phyloP scores from a whole-genome alignment of 1,284 basidiomycete genomes.

The Dichomitus squalens region DNA sequence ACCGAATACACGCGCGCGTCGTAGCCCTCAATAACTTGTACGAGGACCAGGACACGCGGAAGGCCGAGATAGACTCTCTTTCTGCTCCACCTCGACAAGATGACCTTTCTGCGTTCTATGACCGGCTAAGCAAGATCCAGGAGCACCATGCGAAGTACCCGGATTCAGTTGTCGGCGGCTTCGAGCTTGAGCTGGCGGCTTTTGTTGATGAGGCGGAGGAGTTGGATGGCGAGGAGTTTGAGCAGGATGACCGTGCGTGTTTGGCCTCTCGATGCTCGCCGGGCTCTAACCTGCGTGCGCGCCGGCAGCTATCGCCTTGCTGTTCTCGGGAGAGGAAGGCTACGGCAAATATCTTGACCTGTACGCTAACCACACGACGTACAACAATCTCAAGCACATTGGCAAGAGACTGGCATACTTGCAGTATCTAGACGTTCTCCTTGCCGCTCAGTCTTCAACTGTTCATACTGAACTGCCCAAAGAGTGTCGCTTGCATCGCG shows the following conservation, averaged over 20 bases:
- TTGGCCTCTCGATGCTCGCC: background rate
- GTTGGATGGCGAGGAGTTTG: slow-evolving; percentile 71
- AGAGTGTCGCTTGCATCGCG: slow-evolving; percentile 73
- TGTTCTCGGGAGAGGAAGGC: slow-evolving; percentile 95
- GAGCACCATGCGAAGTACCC: slow-evolving; percentile 97
- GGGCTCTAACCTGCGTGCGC: slow-evolving; percentile 15
- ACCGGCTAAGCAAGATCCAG: slow-evolving; percentile 90
- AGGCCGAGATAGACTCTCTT: slow-evolving; percentile 62
- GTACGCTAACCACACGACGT: slow-evolving; percentile 86
- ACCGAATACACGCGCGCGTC: slow-evolving; percentile 76
- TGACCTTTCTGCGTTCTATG: slow-evolving; percentile 93
- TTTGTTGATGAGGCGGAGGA: slow-evolving; percentile 77
- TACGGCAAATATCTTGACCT: slow-evolving; percentile 96
- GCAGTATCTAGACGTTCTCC: slow-evolving; percentile 87
- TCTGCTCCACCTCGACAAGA: slow-evolving; percentile 59
- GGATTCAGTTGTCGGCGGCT: slow-evolving; percentile 78
- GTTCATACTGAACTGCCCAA: slow-evolving; percentile 75
- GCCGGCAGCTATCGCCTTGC: slow-evolving; percentile 73
- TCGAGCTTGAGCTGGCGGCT: slow-evolving; percentile 80
- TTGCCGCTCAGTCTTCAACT: slow-evolving; percentile 54
- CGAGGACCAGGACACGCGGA: slow-evolving; percentile 70
- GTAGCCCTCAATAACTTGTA: slow-evolving; percentile 70
- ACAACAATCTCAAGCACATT: slow-evolving; percentile 87
- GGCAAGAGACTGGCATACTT: slow-evolving; percentile 84
- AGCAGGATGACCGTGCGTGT: slow-evolving; percentile 79